These are phyloP conservation scores for Salicornia ramosissima DNA, from an alignment of 148 eudicot genomes.

Conservation along the genomic window DNA sequence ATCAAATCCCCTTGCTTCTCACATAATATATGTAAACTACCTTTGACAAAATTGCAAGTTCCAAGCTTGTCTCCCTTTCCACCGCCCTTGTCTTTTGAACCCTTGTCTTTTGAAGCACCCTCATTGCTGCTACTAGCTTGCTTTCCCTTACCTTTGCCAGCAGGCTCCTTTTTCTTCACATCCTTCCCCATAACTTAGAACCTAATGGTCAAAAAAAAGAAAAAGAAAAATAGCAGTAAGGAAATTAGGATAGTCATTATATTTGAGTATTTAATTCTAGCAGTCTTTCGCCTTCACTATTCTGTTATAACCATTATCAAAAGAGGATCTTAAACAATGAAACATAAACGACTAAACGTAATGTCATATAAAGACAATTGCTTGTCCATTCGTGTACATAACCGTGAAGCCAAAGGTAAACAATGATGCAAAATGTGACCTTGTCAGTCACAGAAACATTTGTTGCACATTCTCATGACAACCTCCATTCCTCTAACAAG, in stretches of 20 bases:
- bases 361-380: neutral
- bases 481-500: neutral
- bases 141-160: constrained; percentile 92
- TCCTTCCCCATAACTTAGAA: constrained; percentile 66
- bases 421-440: neutral
- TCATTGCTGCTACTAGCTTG: constrained; percentile 72
- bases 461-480: neutral
- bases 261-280: neutral
- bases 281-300: neutral
- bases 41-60: constrained; percentile 96
- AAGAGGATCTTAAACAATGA: neutral
- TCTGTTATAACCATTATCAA: neutral
- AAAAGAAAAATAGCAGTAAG: neutral
- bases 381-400: neutral
- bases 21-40: constrained; percentile 33
- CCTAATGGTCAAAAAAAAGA: neutral
- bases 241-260: neutral
- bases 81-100: constrained; percentile 69
- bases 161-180: constrained; percentile 55
- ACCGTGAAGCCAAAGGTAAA: neutral
- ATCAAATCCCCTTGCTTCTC: too few relatives aligned
- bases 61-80: constrained; percentile 90
- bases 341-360: neutral
- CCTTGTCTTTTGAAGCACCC: too few relatives aligned
- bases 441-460: neutral